Base-by-base conservation (phyloP, 2,329 filamentous ascomycete genomes). In the Microcyclospora tardicrescens region DNA sequence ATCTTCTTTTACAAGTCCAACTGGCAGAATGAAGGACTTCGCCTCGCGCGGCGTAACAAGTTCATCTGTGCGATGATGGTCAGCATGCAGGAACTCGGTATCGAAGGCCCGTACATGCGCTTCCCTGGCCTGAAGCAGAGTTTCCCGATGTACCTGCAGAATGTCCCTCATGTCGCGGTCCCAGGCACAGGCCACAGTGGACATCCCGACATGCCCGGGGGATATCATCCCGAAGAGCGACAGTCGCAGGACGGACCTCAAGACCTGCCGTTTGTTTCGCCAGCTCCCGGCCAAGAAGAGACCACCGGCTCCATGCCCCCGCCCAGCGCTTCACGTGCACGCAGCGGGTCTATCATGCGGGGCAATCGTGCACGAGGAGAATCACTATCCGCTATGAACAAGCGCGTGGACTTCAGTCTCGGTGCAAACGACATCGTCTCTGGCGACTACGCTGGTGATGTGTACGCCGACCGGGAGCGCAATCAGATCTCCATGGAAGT, bases 1-100 rank as follows among this genome's bases (percentile, higher is more conserved):
- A 79, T 95, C 54, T 94, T 94, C 68, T 95, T 95, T 68, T 93
- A 95, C 72, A 95, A 95, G 61, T 85, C 81, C 42, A 95, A 89
- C 60, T 95, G 83, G 75, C 89, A 96, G 58, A 95, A 95, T 57
- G 89, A 96, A 58, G 69, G 93, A 33, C 70, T 95, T 16, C 86
- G 89, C 64, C 73, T 96, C 2, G 84, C 82, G 50, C 77, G 89
- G 13, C 83, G 91, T 53, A 95, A 95, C 69, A 91, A 87, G 57
- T 94, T 96, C 61, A 86, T 93, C 48, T 86, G 82, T 46, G 85
- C 91, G 44, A 67, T 96, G 54, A 93, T 94, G 81, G 69, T 82
- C 29, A 77, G 84, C 39, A 86, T 95, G 68, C 73, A 82, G 44
- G 77, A 84, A 39, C 70, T 89, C 37, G 84, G 84, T 41, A 91